Conservation (phyloP, 106 monocot genomes). For the Hemerocallis citrina region DNA sequence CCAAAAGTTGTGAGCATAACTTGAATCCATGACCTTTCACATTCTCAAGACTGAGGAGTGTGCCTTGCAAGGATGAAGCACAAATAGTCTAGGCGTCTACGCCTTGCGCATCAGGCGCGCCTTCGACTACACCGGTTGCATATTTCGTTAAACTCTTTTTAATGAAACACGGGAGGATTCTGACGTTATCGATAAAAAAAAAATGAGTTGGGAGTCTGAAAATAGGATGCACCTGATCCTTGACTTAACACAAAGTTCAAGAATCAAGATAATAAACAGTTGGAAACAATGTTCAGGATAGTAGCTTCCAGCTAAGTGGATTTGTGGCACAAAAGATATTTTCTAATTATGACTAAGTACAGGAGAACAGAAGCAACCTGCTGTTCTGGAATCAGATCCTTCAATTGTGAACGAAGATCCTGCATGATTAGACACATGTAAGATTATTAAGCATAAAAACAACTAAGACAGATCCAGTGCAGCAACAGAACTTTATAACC, state of each 20-base stretch:
- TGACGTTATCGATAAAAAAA: not conserved
- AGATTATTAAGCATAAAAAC: not conserved
- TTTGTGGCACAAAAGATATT: not conserved
- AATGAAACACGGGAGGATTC: not conserved
- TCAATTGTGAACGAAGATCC: conserved; percentile 79
- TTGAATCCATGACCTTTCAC: too few relatives aligned
- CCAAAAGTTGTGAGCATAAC: too few relatives aligned
- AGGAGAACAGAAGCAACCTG: conserved; percentile 37
- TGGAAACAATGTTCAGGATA: not conserved
- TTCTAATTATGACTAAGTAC: not conserved
- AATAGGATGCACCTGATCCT: not conserved
- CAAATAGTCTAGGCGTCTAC: too few relatives aligned
- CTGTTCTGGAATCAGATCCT: conserved; percentile 89
- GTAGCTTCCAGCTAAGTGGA: not conserved
- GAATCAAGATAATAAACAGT: not conserved
- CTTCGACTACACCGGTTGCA: not conserved
- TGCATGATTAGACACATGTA: conserved; percentile 26
- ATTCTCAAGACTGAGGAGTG: too few relatives aligned
- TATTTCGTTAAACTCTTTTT: not conserved
- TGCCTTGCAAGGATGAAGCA: too few relatives aligned
- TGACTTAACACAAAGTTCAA: not conserved
- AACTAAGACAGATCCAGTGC: not conserved
- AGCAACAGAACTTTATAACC: not conserved
- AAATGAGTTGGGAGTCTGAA: not conserved
- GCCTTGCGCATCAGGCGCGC: too few relatives aligned